phyloP scores from a whole-genome alignment of 176 grass and related monocot genomes.

The Lolium rigidum region DNA sequence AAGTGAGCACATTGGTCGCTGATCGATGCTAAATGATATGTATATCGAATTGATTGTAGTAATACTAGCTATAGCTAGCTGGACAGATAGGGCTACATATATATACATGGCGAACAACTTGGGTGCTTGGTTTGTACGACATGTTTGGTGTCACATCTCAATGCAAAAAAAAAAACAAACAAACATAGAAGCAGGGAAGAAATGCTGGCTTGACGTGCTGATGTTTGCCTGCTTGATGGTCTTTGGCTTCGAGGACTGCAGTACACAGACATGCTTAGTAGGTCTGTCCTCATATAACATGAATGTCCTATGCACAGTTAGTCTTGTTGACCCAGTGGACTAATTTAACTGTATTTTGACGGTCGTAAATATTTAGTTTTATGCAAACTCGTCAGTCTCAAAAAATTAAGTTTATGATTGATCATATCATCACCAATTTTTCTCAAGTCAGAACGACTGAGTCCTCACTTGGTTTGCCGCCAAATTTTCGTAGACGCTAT shows the following conservation, averaged over 20 bases:
- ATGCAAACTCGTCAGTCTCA: neutral
- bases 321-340: neutral
- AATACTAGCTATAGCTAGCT: neutral
- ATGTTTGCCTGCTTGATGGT: neutral
- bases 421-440: neutral
- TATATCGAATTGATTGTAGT: neutral
- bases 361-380: neutral
- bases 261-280: neutral
- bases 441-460: neutral
- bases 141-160: neutral
- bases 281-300: neutral
- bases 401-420: neutral
- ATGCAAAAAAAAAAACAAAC: neutral
- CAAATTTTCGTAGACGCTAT: neutral
- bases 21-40: neutral
- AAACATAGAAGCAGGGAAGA: conserved; percentile 3
- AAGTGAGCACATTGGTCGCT: neutral
- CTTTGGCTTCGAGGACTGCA: neutral
- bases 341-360: neutral
- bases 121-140: neutral
- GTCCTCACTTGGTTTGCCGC: conserved; percentile 16
- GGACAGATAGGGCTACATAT: neutral
- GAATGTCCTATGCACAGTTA: neutral
- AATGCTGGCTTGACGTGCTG: conserved; percentile 11
- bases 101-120: conserved; percentile 1